phyloP scores from a whole-genome alignment of 768 basidiomycete species.

The Leucosporidium creatinivorum region DNA sequence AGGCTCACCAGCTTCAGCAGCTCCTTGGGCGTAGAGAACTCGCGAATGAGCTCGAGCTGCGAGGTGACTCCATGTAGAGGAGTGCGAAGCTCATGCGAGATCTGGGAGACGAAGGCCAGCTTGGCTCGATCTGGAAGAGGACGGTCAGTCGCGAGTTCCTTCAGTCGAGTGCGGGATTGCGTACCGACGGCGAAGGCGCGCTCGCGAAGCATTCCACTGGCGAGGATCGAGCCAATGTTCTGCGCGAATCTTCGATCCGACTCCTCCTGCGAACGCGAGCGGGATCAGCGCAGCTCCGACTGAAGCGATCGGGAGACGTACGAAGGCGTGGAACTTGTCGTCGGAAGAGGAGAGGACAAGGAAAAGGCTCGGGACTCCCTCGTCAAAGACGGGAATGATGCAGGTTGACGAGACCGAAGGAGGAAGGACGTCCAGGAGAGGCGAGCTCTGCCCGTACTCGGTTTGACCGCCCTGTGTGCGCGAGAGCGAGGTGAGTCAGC shows the following conservation, averaged over 20 bases:
- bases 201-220: slow-evolving; percentile 28
- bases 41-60: slow-evolving; percentile 34
- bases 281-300: not conserved
- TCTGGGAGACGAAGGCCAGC: slow-evolving; percentile 37
- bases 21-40: slow-evolving; percentile 14
- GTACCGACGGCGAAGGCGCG: slow-evolving; percentile 29
- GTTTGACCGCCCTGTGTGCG: not conserved
- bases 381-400: not conserved
- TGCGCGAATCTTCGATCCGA: slow-evolving; percentile 27
- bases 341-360: slow-evolving; percentile 3
- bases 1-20: slow-evolving; percentile 9
- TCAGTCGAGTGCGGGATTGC: not conserved
- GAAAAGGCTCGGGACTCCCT: not conserved
- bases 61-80: slow-evolving; percentile 37
- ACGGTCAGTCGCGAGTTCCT: not conserved
- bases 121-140: slow-evolving; percentile 32
- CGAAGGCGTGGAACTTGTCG: slow-evolving; percentile 24
- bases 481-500: not conserved
- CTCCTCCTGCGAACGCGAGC: slow-evolving; percentile 11
- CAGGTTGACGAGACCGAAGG: slow-evolving; percentile 21
- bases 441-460: not conserved
- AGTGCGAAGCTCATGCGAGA: slow-evolving; percentile 38
- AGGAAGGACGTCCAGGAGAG: slow-evolving; percentile 1
- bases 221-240: slow-evolving; percentile 32
- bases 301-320: slow-evolving; percentile 27